These are phyloP conservation scores for Pythium chondricola DNA, from an alignment of 352 stramenopile genomes.

Conservation along the genomic window DNA sequence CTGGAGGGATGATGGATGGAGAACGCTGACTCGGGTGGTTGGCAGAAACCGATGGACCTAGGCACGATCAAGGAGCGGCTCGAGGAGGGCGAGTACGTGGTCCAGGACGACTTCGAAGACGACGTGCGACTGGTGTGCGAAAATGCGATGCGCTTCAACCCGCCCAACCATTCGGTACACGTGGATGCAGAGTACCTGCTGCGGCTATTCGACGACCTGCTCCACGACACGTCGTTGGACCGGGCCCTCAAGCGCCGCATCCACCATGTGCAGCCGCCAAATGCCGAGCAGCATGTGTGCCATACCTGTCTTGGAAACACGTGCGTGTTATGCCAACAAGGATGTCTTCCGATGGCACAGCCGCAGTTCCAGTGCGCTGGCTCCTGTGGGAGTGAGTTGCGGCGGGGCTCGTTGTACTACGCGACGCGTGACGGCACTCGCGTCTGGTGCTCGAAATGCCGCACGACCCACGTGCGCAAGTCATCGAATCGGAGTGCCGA, in stretches of 20 bases:
- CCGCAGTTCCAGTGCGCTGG: slow-evolving; percentile 72
- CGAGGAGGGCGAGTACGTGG: slow-evolving; percentile 73
- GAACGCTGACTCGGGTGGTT: too few relatives aligned
- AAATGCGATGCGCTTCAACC: slow-evolving; percentile 89
- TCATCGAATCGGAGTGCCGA: slow-evolving; percentile 13
- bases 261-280: slow-evolving; percentile 5
- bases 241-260: slow-evolving; percentile 36
- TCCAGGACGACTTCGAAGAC: slow-evolving; percentile 67
- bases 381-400: slow-evolving; percentile 67
- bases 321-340: slow-evolving; percentile 69
- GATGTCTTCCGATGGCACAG: slow-evolving; percentile 52
- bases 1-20: slow-evolving; percentile 1
- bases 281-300: slow-evolving; percentile 42
- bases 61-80: slow-evolving; percentile 84
- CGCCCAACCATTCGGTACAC: slow-evolving; percentile 68
- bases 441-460: slow-evolving; percentile 78
- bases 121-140: slow-evolving; percentile 86
- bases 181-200: slow-evolving; percentile 57
- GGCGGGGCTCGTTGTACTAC: slow-evolving; percentile 73
- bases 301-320: slow-evolving; percentile 54
- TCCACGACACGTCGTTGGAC: slow-evolving; percentile 31
- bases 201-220: slow-evolving; percentile 55
- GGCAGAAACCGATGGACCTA: slow-evolving; percentile 90
- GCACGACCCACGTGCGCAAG: slow-evolving; percentile 27
- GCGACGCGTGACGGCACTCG: slow-evolving; percentile 67